These are phyloP conservation scores for Lecanicillium sp. DNA, from an alignment of 2,329 filamentous ascomycete species.

Conservation along the genomic window DNA sequence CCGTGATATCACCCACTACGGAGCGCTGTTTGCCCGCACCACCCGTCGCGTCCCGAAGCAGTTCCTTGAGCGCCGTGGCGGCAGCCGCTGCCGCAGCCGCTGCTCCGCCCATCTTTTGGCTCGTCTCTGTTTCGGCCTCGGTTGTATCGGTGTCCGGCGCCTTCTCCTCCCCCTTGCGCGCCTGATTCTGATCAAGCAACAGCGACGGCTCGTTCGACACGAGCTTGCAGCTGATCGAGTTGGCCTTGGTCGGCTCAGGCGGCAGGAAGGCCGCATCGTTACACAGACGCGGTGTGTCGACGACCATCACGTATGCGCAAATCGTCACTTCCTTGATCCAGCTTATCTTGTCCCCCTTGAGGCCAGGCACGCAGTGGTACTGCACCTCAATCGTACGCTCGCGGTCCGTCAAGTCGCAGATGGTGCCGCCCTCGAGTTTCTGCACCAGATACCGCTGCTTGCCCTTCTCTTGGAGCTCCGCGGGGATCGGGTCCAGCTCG, in stretches of 20 bases:
- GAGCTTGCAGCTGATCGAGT: slow-evolving; percentile 69
- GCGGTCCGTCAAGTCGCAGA: slow-evolving; percentile 79
- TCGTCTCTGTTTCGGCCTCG: slow-evolving; percentile 6
- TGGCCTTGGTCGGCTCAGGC: slow-evolving; percentile 68
- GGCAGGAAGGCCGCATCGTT: slow-evolving; percentile 81
- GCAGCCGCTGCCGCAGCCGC: slow-evolving; percentile 2
- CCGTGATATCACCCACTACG: slow-evolving; percentile 47
- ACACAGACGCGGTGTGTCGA: slow-evolving; percentile 84
- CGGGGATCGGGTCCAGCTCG: slow-evolving; percentile 33
- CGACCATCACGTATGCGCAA: slow-evolving; percentile 87
- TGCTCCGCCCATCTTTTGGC: slow-evolving; percentile 1
- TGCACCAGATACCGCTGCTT: slow-evolving; percentile 84
- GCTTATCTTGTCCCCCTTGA: slow-evolving; percentile 68
- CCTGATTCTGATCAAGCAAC: slow-evolving; percentile 21
- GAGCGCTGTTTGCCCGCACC: slow-evolving; percentile 30
- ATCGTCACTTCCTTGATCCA: slow-evolving; percentile 92
- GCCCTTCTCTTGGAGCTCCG: slow-evolving; percentile 72
- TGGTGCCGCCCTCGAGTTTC: slow-evolving; percentile 69
- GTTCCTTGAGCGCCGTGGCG: slow-evolving; percentile 10
- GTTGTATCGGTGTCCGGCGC: slow-evolving; percentile 30
- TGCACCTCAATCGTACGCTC: slow-evolving; percentile 81
- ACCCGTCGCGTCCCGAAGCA: slow-evolving; percentile 4
- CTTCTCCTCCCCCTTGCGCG: slow-evolving; percentile 32
- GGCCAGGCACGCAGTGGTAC: slow-evolving; percentile 70
- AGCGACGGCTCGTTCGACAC: slow-evolving; percentile 43